These are phyloP conservation scores for Smittium culicis DNA, from an alignment of 371 early-diverging fungal species.

Conservation along the genomic window DNA sequence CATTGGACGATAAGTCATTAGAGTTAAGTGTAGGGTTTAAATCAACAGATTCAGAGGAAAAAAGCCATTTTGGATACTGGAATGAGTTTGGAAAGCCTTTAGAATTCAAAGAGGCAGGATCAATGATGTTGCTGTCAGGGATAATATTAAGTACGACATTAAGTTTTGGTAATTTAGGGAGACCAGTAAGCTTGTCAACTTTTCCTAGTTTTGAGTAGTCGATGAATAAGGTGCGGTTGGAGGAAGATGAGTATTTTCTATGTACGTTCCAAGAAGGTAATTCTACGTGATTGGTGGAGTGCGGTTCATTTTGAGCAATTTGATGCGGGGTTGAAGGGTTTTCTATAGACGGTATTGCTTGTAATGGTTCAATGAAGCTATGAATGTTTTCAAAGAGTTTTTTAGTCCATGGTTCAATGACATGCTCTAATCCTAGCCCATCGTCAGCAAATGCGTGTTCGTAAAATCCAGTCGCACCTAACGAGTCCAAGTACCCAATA, in stretches of 20 bases:
- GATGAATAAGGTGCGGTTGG: neutral
- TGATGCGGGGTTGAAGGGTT: neutral
- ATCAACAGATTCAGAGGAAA: too few relatives aligned
- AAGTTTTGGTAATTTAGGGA: neutral
- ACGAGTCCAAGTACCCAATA: constrained; percentile 53
- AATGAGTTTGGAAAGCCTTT: neutral
- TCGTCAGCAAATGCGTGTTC: constrained; percentile 75
- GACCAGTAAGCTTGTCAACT: neutral
- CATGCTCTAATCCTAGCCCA: constrained; percentile 76
- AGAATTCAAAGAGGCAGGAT: neutral
- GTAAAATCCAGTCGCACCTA: constrained; percentile 60
- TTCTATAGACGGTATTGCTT: neutral
- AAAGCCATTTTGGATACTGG: neutral
- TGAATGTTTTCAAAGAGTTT: neutral
- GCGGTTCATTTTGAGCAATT: neutral
- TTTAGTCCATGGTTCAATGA: constrained; percentile 83
- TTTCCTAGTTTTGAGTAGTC: neutral
- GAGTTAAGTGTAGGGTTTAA: neutral
- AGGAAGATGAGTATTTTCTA: neutral
- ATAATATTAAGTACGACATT: neutral
- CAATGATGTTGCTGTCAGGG: neutral
- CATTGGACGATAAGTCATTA: neutral
- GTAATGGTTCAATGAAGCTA: neutral
- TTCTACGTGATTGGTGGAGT: neutral
- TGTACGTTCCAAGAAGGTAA: neutral